Conservation (phyloP, 2,329 filamentous ascomycete genomes). For the Cytospora leucostoma region DNA sequence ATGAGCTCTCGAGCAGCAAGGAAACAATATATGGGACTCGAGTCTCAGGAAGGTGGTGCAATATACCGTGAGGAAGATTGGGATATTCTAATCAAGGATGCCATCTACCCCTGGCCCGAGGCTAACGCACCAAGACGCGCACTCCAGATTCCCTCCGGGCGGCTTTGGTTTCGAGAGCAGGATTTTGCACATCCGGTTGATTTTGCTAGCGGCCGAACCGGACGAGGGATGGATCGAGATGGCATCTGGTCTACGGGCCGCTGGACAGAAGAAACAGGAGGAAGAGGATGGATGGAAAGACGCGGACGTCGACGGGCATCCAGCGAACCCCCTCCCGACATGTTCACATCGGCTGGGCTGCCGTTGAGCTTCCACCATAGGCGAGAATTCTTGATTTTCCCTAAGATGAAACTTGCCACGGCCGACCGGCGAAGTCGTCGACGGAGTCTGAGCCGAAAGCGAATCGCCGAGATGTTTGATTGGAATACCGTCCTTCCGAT, state of each 20-base stretch:
- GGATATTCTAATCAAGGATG: neutral
- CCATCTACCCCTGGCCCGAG: conserved; percentile 15
- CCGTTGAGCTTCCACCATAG: conserved; percentile 27
- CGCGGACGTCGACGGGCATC: conserved; percentile 17
- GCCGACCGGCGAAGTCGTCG: conserved; percentile 38
- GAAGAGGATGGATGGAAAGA: conserved; percentile 6
- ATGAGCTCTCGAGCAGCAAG: neutral
- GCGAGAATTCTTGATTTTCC: conserved; percentile 40
- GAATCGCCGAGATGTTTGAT: conserved; percentile 41
- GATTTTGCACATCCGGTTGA: neutral
- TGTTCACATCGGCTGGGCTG: conserved; percentile 30
- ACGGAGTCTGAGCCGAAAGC: conserved; percentile 40
- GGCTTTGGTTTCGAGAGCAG: neutral
- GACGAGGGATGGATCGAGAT: conserved; percentile 14
- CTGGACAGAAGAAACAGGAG: neutral
- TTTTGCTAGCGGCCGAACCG: conserved; percentile 14
- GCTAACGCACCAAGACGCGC: conserved; percentile 6
- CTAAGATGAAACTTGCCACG: conserved; percentile 33
- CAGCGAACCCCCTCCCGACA: conserved; percentile 24
- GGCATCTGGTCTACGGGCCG: conserved; percentile 18
- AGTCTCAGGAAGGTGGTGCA: neutral
- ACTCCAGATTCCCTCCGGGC: conserved; percentile 8
- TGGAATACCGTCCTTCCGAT: conserved; percentile 24
- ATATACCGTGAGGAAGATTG: neutral
- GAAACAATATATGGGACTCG: neutral